Evolutionary conservation across 768 basidiomycete species (phyloP).

Genomic region (Agrocybe pediades): DNA sequence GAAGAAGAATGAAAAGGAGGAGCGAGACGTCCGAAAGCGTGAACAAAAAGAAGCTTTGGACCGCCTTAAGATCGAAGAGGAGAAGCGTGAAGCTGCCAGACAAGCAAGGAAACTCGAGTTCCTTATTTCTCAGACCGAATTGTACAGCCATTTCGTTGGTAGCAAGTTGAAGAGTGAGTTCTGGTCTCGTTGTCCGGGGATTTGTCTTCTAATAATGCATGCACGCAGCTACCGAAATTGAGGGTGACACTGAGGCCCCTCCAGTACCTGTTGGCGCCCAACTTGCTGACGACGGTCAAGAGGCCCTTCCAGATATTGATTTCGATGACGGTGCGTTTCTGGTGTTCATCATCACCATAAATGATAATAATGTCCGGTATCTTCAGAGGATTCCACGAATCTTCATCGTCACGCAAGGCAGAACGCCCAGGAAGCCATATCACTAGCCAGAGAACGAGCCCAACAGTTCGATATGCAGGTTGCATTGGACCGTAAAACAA

Average conservation of each 20-base stretch:
- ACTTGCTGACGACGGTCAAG: constrained; percentile 50
- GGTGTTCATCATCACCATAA: background rate
- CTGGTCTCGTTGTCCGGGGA: constrained; percentile 10
- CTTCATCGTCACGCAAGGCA: constrained; percentile 81
- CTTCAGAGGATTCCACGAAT: constrained; percentile 83
- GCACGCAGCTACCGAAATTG: constrained; percentile 69
- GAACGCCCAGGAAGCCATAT: constrained; percentile 89
- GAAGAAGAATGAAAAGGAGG: constrained; percentile 98
- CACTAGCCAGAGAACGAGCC: constrained; percentile 76
- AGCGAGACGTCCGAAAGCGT: constrained; percentile 87
- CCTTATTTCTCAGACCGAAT: constrained; percentile 96
- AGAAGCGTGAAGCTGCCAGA: constrained; percentile 89
- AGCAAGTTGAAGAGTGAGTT: constrained; percentile 92
- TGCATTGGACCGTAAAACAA: constrained; percentile 79
- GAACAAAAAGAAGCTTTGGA: constrained; percentile 95
- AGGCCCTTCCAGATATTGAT: constrained; percentile 71
- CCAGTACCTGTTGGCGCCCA: constrained; percentile 59
- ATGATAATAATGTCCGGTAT: constrained; percentile 1
- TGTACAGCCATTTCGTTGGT: constrained; percentile 99
- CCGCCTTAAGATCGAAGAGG: constrained; percentile 86
- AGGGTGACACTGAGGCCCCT: constrained; percentile 51
- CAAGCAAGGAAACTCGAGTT: constrained; percentile 98
- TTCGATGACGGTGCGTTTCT: constrained; percentile 81
- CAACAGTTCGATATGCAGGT: constrained; percentile 83
- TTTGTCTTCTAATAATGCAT: constrained; percentile 15